A percentile compares a stretch with the other conserved stretches of the same genome.
phyloP scores from a whole-genome alignment of 805 yeast genomes.

The Ogataea glucozyma region DNA sequence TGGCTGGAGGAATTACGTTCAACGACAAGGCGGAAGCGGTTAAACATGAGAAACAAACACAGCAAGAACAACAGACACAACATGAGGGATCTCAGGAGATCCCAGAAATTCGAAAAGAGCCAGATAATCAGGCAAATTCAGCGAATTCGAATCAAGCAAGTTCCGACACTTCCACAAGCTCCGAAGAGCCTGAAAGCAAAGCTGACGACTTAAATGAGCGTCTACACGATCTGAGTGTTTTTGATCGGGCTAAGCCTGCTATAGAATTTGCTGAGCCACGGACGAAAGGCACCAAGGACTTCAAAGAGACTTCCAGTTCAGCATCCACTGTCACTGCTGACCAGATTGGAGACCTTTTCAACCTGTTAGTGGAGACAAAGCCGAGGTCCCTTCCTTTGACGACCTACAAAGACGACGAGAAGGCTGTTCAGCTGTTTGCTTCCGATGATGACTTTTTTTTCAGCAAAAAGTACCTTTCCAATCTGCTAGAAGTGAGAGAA shows the following conservation, averaged over 20 bases:
- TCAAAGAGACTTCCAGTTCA: background rate
- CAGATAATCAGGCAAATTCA: no score
- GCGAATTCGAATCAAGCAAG: no score
- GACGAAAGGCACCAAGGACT: background rate
- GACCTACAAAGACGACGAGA: constrained; percentile 40
- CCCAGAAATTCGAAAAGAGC: no score
- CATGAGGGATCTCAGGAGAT: no score
- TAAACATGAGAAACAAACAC: no score
- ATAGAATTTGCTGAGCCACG: background rate
- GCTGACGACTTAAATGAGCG: background rate
- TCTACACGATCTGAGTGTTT: constrained; percentile 1
- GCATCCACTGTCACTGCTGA: background rate
- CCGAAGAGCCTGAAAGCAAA: background rate
- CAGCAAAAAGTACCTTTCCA: constrained; percentile 46
- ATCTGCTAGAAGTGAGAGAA: constrained; percentile 42
- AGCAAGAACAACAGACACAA: no score
- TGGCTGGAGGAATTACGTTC: background rate
- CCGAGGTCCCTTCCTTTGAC: constrained; percentile 45
- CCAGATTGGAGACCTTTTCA: constrained; percentile 26
- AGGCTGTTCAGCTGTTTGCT: constrained; percentile 47
- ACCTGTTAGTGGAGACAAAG: constrained; percentile 25
- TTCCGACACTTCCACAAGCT: no score
- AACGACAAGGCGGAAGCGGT: background rate
- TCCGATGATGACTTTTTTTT: constrained; percentile 43
- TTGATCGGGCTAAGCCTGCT: constrained; percentile 2